Percentiles rank a stretch among this genome's conserved stretches.
phyloP scores from a whole-genome alignment of 371 early-diverging fungal species.

The Lichtheimia ornata region DNA sequence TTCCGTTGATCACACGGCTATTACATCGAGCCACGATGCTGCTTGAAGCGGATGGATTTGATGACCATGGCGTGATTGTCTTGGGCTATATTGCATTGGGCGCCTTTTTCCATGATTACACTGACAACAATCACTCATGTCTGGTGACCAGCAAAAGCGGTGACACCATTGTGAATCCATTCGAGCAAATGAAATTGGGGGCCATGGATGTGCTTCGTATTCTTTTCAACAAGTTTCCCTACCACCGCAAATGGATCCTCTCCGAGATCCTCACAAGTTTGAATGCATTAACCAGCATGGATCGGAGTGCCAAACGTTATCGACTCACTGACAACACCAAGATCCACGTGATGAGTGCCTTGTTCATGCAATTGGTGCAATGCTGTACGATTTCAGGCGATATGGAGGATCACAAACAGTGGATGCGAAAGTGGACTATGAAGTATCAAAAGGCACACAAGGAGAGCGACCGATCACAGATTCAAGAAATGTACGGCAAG shows the following conservation, averaged over 20 bases:
- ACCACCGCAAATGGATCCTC: conserved; percentile 78
- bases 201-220: conserved; percentile 50
- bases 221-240: conserved; percentile 64
- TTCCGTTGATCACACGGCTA: conserved; percentile 28
- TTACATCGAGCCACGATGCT: conserved; percentile 22
- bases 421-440: conserved; percentile 37
- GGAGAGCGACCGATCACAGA: conserved; percentile 25
- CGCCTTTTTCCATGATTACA: conserved; percentile 42
- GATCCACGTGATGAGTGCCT: conserved; percentile 77
- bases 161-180: conserved; percentile 31
- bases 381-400: conserved; percentile 52
- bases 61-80: conserved; percentile 37
- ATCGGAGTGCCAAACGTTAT: conserved; percentile 49
- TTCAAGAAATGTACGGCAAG: conserved; percentile 21
- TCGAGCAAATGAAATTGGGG: conserved; percentile 49
- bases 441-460: conserved; percentile 32
- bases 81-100: conserved; percentile 42
- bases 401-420: conserved; percentile 21
- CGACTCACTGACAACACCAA: conserved; percentile 65
- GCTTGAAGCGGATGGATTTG: conserved; percentile 29
- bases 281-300: conserved; percentile 60
- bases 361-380: conserved; percentile 84
- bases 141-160: conserved; percentile 11
- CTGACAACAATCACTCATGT: conserved; percentile 19
- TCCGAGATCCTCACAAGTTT: conserved; percentile 82